These are phyloP conservation scores for Amylostereum chailletii DNA, from an alignment of 1,284 basidiomycete species.

Conservation along the genomic window DNA sequence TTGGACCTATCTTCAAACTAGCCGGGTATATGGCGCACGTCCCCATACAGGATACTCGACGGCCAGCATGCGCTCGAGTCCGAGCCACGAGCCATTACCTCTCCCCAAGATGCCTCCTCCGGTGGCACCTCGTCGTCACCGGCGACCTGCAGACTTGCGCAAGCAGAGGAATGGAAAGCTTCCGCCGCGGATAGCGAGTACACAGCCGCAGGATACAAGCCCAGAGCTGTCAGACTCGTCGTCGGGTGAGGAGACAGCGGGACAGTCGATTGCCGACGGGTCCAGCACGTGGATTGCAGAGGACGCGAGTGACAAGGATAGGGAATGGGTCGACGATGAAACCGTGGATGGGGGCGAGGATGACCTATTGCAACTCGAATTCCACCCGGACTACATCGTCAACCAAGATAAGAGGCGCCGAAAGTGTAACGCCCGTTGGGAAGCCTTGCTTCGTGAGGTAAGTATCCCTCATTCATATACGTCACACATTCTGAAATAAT, in stretches of 20 bases:
- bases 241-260: slow-evolving; percentile 49
- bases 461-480: slow-evolving; percentile 14
- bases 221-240: slow-evolving; percentile 44
- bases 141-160: slow-evolving; percentile 24
- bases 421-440: slow-evolving; percentile 71
- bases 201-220: slow-evolving; percentile 70
- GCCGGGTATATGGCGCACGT: slow-evolving; percentile 28
- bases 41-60: slow-evolving; percentile 29
- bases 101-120: slow-evolving; percentile 31
- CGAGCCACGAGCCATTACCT: slow-evolving; percentile 62
- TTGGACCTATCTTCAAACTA: slow-evolving; percentile 53
- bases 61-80: slow-evolving; percentile 63
- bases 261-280: slow-evolving; percentile 42
- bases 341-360: slow-evolving; percentile 46
- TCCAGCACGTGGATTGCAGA: slow-evolving; percentile 13
- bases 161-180: slow-evolving; percentile 25
- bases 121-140: slow-evolving; percentile 19
- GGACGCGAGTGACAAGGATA: slow-evolving; percentile 22
- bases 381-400: slow-evolving; percentile 60
- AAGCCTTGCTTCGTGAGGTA: slow-evolving; percentile 61
- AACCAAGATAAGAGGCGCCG: slow-evolving; percentile 58
- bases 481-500: slow-evolving; percentile 4
- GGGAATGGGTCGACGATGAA: slow-evolving; percentile 6
- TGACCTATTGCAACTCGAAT: slow-evolving; percentile 66
- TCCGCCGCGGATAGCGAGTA: slow-evolving; percentile 70